Evolutionary conservation across 2,329 filamentous ascomycete genomes (phyloP).

Genomic region (Curvularia spicifera): DNA sequence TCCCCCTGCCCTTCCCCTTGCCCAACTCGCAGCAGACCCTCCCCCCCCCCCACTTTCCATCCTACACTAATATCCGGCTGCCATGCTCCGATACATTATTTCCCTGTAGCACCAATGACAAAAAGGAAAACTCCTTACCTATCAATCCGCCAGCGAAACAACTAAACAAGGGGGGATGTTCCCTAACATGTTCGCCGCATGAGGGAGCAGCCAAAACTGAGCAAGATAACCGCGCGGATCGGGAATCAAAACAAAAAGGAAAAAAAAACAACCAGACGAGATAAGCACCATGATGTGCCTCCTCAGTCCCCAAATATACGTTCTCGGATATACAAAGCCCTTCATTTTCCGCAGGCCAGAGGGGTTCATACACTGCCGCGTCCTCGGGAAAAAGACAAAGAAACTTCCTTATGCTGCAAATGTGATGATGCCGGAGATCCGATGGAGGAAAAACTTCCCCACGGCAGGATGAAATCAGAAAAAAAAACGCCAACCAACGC

Average conservation of each 20-base stretch:
- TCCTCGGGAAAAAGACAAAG: slow-evolving; percentile 1
- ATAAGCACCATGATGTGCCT: slow-evolving; percentile 16
- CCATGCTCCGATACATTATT: slow-evolving; percentile 10
- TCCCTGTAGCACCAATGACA: slow-evolving; percentile 5
- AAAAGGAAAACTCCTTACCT: not conserved
- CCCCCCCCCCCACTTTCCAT: not conserved
- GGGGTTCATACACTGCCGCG: slow-evolving; percentile 14
- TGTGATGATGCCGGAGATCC: slow-evolving; percentile 17
- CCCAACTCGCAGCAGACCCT: not conserved
- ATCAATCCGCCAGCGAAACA: not conserved
- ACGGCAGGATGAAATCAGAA: not conserved
- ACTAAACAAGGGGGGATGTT: not conserved
- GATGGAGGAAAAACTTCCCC: not conserved
- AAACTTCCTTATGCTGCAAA: slow-evolving; percentile 3
- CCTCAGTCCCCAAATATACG: not conserved
- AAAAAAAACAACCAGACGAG: not conserved
- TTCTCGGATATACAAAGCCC: slow-evolving; percentile 17
- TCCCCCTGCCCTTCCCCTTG: not conserved
- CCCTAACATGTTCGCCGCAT: slow-evolving; percentile 8
- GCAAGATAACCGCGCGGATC: not conserved
- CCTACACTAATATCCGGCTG: not conserved
- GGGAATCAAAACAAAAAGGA: slow-evolving; percentile 1
- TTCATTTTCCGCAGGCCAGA: not conserved
- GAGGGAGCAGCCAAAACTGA: not conserved
- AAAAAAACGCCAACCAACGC: slow-evolving; percentile 32